A percentile compares a stretch with the other conserved stretches of the same genome.
phyloP scores from a whole-genome alignment of 129 eudicot species.

The Flaveria bidentis region DNA sequence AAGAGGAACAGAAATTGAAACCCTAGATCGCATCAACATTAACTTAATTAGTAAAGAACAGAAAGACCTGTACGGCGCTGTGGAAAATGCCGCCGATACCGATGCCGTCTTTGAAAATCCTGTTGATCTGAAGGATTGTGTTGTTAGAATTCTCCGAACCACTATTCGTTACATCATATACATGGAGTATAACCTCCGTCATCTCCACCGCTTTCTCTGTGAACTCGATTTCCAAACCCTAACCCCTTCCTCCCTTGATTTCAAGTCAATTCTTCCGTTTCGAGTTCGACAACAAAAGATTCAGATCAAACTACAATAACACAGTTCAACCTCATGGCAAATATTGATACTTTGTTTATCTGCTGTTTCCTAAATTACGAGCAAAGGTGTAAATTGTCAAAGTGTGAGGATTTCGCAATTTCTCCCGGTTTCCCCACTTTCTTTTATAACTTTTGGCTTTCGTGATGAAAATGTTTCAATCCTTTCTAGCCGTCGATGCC shows the following conservation, averaged over 20 bases:
- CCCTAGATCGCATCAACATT: conserved; percentile 40
- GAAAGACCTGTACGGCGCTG: conserved; percentile 78
- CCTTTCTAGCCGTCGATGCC: too few species aligned
- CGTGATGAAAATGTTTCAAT: too few species aligned
- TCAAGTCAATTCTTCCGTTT: background rate
- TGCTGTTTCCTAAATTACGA: too few species aligned
- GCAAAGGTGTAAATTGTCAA: too few species aligned
- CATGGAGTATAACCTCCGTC: conserved; percentile 85
- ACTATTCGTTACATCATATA: conserved; percentile 91
- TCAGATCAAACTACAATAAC: background rate
- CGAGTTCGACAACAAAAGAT: background rate
- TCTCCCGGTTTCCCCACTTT: too few species aligned
- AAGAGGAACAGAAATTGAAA: background rate
- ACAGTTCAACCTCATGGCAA: too few species aligned
- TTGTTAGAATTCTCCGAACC: conserved; percentile 85
- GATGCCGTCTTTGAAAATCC: conserved; percentile 88
- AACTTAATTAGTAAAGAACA: background rate
- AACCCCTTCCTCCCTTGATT: conserved; percentile 22
- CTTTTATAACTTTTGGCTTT: too few species aligned
- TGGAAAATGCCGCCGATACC: conserved; percentile 97
- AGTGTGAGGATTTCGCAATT: too few species aligned
- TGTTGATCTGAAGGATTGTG: conserved; percentile 85
- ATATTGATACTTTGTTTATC: too few species aligned
- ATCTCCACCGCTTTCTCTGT: conserved; percentile 34
- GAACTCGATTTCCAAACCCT: conserved; percentile 37